Evolutionary conservation across 306 rosid species (phyloP), one percentile per base, ranked within the genome.

Genomic region (barrel medic (Medicago truncatula)): DNA sequence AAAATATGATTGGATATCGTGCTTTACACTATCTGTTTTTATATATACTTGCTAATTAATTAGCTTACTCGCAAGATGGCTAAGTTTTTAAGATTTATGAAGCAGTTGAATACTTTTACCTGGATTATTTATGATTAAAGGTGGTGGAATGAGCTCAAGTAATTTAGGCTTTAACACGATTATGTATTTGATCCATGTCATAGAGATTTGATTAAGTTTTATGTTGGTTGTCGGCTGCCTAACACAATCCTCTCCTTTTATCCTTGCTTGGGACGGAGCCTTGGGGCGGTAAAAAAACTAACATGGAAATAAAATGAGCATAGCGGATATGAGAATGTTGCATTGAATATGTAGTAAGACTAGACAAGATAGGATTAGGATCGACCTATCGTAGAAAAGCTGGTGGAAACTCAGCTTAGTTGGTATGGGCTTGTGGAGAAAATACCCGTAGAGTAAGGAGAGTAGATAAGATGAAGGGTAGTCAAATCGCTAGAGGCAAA

Each of bases 81-180:
- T 40, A 41, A 34, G 65, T 50, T 80, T 34, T 36, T 3, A 43
- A 60, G 49, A 65, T 31, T 31, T 31, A 41, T 0, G 47, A 11
- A 9, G 12, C 8, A 6, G 5, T 64, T 76, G 44, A 67, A 31
- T 43, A 52, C 36, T 12, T 43, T 14, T 47, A 23, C 68, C 18
- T 62, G 43, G 70, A 50, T 49, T 67, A 60, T 59, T 66, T 3
- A 14, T 43, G 15, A 38, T 34, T 31, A 1, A 20, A 60, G 67
- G 34, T 17, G 18, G 67, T 61, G 23, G 67, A 66, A 39, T 57
- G 57, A 66, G n/a, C 44, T 54, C 54, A 34, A 66, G 28, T 20
- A 21, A 53, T 28, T 43, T 9, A 70, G n/a, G 63, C 2, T 63
- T 20, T 14, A 56, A 12, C 46, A 16, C 16, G 47, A 20, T 78